Conservation (phyloP, 139 green algal species). For the Desmodesmus armatus region DNA sequence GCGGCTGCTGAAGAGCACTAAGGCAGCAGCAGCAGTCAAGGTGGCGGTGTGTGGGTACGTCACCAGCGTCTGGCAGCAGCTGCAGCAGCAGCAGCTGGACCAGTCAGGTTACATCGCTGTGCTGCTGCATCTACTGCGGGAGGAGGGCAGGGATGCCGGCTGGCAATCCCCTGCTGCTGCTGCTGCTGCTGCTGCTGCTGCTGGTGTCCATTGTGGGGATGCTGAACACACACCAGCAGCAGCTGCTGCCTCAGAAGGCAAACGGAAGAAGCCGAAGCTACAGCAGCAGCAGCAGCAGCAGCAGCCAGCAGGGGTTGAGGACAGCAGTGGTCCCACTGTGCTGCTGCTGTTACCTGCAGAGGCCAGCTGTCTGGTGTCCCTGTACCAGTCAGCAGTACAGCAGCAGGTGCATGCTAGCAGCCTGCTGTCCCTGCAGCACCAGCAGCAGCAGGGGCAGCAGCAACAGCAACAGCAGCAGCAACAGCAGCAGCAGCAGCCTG, state of each 20-base stretch:
- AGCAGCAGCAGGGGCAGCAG: background rate
- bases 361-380: background rate
- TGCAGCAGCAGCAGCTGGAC: constrained; percentile 34
- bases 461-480: constrained; percentile 38
- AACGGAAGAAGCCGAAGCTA: constrained; percentile 26
- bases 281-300: constrained; percentile 21
- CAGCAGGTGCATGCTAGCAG: too few relatives aligned
- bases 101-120: background rate
- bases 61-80: background rate
- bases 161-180: background rate
- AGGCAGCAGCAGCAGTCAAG: constrained; percentile 18
- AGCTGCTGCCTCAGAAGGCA: background rate
- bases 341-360: constrained; percentile 14
- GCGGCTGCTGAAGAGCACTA: constrained; percentile 11
- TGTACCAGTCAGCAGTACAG: background rate
- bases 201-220: background rate
- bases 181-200: background rate
- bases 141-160: background rate
- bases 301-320: too few relatives aligned
- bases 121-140: constrained; percentile 28
- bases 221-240: background rate
- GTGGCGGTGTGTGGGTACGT: constrained; percentile 46
- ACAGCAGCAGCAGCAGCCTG: background rate
- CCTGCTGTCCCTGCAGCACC: background rate
- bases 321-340: too few relatives aligned